Conservation (phyloP, 305 asterid species). For the Lippia alba region DNA sequence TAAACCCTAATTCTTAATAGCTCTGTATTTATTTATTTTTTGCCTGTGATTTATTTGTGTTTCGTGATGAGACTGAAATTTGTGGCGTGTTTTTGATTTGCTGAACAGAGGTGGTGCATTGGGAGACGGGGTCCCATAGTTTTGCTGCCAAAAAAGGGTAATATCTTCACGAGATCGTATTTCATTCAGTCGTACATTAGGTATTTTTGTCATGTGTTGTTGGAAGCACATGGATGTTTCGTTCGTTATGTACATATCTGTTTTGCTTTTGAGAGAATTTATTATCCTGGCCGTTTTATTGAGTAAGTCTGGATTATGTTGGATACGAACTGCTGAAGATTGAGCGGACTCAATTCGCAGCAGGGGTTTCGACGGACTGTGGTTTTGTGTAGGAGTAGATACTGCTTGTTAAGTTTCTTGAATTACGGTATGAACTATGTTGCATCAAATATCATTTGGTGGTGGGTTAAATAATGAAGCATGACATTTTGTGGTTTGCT, state of each 20-base stretch:
- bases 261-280: conserved; percentile 10
- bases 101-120: conserved; percentile 6
- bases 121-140: conserved; percentile 1
- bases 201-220: not conserved
- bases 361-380: not conserved
- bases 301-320: conserved; percentile 2
- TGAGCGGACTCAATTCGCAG: conserved; percentile 4
- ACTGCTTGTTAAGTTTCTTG: too few relatives aligned
- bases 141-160: conserved; percentile 14
- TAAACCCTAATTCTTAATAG: not conserved
- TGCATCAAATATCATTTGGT: not conserved
- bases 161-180: conserved; percentile 14
- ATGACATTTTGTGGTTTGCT: conserved; percentile 10
- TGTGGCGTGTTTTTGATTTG: not conserved
- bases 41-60: not conserved
- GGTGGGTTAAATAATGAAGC: not conserved
- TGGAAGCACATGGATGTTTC: not conserved
- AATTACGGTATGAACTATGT: too few relatives aligned
- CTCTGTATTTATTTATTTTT: too few relatives aligned
- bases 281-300: not conserved
- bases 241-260: not conserved
- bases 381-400: not conserved
- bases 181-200: conserved; percentile 6
- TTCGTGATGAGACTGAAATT: not conserved
- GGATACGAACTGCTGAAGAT: not conserved